Conservation (phyloP, 2,329 filamentous ascomycete genomes). For the Aureobasidium lini region DNA sequence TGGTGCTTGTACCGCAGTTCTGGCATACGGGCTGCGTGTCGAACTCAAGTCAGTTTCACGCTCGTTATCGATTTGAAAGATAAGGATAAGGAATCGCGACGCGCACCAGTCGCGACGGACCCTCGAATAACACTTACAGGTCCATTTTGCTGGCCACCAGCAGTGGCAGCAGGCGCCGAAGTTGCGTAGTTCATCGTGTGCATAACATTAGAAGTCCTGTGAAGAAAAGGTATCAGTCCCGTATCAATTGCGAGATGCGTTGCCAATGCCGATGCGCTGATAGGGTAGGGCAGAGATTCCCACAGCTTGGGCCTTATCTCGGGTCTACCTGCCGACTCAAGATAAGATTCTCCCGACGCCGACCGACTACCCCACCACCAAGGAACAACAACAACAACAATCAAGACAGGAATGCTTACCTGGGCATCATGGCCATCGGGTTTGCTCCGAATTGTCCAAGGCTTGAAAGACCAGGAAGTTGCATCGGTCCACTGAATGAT, state of each 20-base stretch:
- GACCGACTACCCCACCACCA: background rate
- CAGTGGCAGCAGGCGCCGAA: conserved; percentile 57
- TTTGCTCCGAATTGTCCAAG: conserved; percentile 41
- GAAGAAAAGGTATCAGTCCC: conserved; percentile 17
- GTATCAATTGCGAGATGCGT: conserved; percentile 10
- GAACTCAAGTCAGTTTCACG: conserved; percentile 13
- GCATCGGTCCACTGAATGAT: conserved; percentile 31
- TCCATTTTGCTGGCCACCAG: conserved; percentile 54
- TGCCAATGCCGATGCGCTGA: conserved; percentile 2
- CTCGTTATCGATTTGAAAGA: conserved; percentile 19
- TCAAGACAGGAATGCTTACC: conserved; percentile 3
- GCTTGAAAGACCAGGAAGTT: conserved; percentile 51
- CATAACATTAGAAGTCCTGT: conserved; percentile 37
- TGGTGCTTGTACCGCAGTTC: conserved; percentile 93
- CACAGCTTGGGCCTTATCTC: conserved; percentile 7
- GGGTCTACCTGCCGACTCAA: background rate
- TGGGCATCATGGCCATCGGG: conserved; percentile 10
- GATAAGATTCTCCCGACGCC: conserved; percentile 1
- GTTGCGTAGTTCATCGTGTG: conserved; percentile 54
- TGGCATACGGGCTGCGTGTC: conserved; percentile 80
- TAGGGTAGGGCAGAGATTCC: conserved; percentile 1
- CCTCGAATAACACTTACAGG: conserved; percentile 41
- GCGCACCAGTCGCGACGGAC: background rate
- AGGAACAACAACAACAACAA: conserved; percentile 6
- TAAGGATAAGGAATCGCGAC: conserved; percentile 19